phyloP scores from a whole-genome alignment of 2,329 filamentous ascomycete species.

The Exophiala aquamarina region DNA sequence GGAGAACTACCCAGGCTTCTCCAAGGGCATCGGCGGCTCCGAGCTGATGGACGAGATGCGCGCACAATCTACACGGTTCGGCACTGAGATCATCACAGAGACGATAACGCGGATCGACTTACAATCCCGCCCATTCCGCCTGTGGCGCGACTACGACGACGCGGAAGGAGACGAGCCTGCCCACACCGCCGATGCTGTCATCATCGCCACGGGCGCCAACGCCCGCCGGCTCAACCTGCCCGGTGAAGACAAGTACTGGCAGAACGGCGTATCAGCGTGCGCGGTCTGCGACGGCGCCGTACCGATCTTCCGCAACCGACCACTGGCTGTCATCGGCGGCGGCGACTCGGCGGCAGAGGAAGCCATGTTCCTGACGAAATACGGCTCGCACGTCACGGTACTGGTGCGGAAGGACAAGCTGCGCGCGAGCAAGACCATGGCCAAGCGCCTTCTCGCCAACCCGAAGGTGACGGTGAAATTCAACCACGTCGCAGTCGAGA shows the following conservation, averaged over 20 bases:
- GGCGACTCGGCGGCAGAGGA: constrained; percentile 97
- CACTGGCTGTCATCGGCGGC: constrained; percentile 90
- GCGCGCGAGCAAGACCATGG: constrained; percentile 89
- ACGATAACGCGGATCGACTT: constrained; percentile 89
- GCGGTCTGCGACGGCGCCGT: constrained; percentile 96
- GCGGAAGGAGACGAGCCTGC: constrained; percentile 64
- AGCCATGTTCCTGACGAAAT: constrained; percentile 96
- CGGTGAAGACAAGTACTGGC: constrained; percentile 96
- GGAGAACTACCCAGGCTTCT: constrained; percentile 97
- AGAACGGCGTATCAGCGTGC: constrained; percentile 92
- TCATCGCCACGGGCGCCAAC: constrained; percentile 93
- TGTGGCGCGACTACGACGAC: constrained; percentile 86
- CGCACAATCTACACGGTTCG: constrained; percentile 85
- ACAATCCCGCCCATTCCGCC: constrained; percentile 80
- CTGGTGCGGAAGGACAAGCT: constrained; percentile 85
- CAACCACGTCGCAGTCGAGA: constrained; percentile 77
- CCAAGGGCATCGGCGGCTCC: constrained; percentile 79
- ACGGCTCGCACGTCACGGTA: constrained; percentile 91
- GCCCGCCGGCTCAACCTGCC: constrained; percentile 77
- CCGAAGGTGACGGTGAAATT: constrained; percentile 89
- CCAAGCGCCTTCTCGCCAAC: constrained; percentile 75
- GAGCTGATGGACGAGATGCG: constrained; percentile 97
- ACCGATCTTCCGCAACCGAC: constrained; percentile 96
- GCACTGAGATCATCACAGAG: constrained; percentile 89
- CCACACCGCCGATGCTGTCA: constrained; percentile 87